Evolutionary conservation across 306 rosid genomes (phyloP).

Genomic region (Mucuna pruriens): DNA sequence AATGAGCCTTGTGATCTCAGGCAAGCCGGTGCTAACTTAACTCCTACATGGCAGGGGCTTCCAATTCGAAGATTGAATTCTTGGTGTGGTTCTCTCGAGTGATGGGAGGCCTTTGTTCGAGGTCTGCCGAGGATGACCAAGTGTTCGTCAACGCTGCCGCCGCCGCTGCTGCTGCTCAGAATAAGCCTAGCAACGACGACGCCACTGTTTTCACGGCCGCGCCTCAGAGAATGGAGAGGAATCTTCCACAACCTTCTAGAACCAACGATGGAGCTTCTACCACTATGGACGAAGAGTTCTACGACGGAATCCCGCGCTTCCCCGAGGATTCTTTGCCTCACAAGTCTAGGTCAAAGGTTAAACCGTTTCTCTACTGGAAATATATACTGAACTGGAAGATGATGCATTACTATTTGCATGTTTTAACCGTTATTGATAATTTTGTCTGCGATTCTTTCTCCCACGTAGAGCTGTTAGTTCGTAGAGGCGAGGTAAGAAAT

Average conservation of each 20-base stretch:
- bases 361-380: background rate
- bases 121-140: conserved; percentile 38
- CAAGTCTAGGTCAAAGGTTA: conserved; percentile 54
- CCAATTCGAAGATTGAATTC: conserved; percentile 37
- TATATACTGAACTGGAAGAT: background rate
- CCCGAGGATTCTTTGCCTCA: conserved; percentile 33
- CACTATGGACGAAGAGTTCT: conserved; percentile 52
- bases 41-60: conserved; percentile 17
- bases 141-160: conserved; percentile 28
- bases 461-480: background rate
- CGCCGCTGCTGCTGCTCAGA: background rate
- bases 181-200: background rate
- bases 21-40: background rate
- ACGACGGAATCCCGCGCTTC: conserved; percentile 80
- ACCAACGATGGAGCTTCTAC: background rate
- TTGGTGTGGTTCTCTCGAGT: conserved; percentile 37
- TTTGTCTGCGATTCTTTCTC: background rate
- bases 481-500: background rate
- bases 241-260: conserved; percentile 35
- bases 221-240: conserved; percentile 43
- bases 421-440: background rate
- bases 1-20: background rate
- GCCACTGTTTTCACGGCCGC: conserved; percentile 3
- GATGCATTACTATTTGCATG: too few species aligned
- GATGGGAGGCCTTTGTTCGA: conserved; percentile 73